phyloP scores from a whole-genome alignment of 2,329 filamentous ascomycete species.

The Penicillium oxalicum region DNA sequence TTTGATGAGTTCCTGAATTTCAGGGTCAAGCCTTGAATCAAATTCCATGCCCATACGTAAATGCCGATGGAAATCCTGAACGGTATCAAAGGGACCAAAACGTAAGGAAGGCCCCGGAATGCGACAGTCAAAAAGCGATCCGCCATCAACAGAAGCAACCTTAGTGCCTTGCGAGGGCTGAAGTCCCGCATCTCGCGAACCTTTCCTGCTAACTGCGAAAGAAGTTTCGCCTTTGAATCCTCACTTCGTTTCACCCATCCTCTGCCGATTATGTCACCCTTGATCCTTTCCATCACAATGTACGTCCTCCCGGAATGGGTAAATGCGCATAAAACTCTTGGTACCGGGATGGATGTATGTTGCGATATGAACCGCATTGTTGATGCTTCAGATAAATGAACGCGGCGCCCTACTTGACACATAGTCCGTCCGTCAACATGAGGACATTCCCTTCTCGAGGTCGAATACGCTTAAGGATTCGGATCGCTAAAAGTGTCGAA shows the following conservation, averaged over 20 bases:
- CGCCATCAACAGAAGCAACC: constrained; percentile 29
- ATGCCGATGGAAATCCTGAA: constrained; percentile 35
- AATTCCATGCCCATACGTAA: constrained; percentile 28
- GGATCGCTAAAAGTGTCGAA: constrained; percentile 19
- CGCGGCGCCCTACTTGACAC: constrained; percentile 29
- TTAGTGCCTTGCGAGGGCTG: constrained; percentile 19
- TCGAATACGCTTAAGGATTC: constrained; percentile 16
- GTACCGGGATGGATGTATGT: constrained; percentile 37
- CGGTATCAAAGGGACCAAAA: constrained; percentile 29
- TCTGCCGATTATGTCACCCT: constrained; percentile 30
- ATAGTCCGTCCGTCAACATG: constrained; percentile 25
- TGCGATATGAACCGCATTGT: constrained; percentile 33
- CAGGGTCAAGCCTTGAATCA: constrained; percentile 19
- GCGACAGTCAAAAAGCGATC: constrained; percentile 30
- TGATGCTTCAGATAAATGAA: constrained; percentile 29
- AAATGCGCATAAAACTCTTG: constrained; percentile 36
- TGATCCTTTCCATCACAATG: constrained; percentile 38
- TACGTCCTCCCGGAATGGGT: constrained; percentile 26
- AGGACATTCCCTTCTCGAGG: constrained; percentile 22
- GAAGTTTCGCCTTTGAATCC: constrained; percentile 31
- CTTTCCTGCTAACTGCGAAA: constrained; percentile 26
- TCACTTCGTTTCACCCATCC: constrained; percentile 28
- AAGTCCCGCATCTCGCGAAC: constrained; percentile 28
- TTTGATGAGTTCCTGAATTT: constrained; percentile 31
- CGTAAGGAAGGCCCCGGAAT: constrained; percentile 21